Base-by-base conservation (phyloP, 345 rosid genomes). In the Pistacia vera region DNA sequence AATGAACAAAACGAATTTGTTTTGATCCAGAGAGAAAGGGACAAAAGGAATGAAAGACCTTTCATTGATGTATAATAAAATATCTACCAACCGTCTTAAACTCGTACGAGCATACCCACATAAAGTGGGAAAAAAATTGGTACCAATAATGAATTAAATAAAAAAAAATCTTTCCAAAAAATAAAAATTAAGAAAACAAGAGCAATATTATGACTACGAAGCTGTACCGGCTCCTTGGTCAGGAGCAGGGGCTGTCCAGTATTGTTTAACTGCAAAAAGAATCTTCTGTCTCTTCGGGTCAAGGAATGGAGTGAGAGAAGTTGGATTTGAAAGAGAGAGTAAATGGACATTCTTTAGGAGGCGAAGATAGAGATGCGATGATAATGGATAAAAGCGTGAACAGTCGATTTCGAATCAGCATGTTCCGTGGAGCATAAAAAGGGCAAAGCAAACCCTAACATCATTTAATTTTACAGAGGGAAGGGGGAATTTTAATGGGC, bases 231-330 rank as follows among this genome's bases (percentile, higher is more conserved):
- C 59, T 69, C 48, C 63, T 66, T 70, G 80, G 20, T 46, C 3
- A 1, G 88, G 57, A 2, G 63, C 56, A 0, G 91, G 87, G 77
- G 87, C 81, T 0, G 96, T 90, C 99, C 98, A 96, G 67, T 93
- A 91, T 67, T 74, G 84, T 81, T 96, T 96, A n/a, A 72, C 80
- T 2, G 97, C 98, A 74, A 88, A 89, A 52, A 92, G 91, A 71
- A 93, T 85, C 82, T 93, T 96, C 78, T 85, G 91, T 80, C 99
- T 88, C 36, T 84, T n/a, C n/a, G n/a, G n/a, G n/a, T n/a, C n/a
- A n/a, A n/a, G n/a, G n/a, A n/a, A n/a, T n/a, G n/a, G n/a, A n/a
- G n/a, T n/a, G n/a, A n/a, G n/a, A n/a, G n/a, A n/a, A n/a, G n/a
- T n/a, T n/a, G n/a, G n/a, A n/a, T n/a, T n/a, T n/a, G n/a, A n/a